Evolutionary conservation across 805 yeast genomes (phyloP).

Genomic region (Kazachstania viticola): DNA sequence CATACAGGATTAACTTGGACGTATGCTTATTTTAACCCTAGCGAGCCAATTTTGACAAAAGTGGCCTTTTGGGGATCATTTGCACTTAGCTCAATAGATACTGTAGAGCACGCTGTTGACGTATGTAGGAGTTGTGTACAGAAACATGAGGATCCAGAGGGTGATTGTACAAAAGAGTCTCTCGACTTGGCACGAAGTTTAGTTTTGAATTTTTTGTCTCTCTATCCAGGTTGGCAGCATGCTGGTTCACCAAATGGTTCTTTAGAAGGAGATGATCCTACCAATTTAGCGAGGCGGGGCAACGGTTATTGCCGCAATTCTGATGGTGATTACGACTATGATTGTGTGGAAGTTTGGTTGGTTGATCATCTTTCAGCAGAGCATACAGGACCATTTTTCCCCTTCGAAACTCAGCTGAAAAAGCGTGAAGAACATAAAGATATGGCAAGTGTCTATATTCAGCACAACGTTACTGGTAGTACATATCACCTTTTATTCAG

Average conservation of each 20-base stretch:
- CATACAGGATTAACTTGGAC: not conserved
- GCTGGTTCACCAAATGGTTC: slow-evolving; percentile 1
- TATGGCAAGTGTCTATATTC: not conserved
- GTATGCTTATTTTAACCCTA: not conserved
- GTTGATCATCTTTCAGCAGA: not conserved
- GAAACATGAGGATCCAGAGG: not conserved
- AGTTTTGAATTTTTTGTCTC: not conserved
- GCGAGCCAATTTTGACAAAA: not conserved
- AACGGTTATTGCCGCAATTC: too few species aligned
- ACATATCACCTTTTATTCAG: not conserved
- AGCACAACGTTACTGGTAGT: not conserved
- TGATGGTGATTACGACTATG: not conserved
- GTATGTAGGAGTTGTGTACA: not conserved
- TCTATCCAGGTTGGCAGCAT: slow-evolving; percentile 1
- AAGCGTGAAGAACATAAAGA: not conserved
- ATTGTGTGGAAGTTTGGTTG: not conserved
- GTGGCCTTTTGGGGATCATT: not conserved
- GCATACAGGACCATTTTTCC: not conserved
- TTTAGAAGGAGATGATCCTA: not conserved
- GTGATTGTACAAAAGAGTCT: not conserved
- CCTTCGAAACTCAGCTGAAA: not conserved
- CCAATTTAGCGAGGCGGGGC: not conserved
- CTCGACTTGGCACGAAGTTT: not conserved
- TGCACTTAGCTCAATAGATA: not conserved
- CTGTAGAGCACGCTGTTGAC: not conserved